These are phyloP conservation scores for Eucalyptus dawsonii DNA, from an alignment of 345 rosid species.

Conservation along the genomic window DNA sequence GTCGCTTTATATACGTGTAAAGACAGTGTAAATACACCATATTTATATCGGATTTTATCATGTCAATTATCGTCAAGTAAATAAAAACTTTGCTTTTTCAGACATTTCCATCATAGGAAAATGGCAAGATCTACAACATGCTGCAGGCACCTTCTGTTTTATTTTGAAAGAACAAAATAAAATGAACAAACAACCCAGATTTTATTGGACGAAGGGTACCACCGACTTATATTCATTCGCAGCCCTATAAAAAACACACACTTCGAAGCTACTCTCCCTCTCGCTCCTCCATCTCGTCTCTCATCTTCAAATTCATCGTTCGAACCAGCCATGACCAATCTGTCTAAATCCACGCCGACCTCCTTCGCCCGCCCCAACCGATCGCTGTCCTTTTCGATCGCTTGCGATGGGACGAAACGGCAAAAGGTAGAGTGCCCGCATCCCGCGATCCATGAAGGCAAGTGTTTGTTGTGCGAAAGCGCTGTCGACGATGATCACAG, in stretches of 20 bases:
- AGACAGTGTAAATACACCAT: neutral
- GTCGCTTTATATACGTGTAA: too few relatives aligned
- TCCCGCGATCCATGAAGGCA: neutral
- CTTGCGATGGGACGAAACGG: neutral
- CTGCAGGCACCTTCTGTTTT: neutral
- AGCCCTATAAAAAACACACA: neutral
- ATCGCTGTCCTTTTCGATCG: neutral
- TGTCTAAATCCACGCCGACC: neutral
- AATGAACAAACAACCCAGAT: neutral
- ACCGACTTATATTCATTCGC: neutral
- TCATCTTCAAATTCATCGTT: neutral
- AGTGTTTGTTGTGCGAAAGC: neutral
- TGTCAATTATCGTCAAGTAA: neutral
- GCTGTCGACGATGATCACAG: neutral
- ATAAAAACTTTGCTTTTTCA: neutral
- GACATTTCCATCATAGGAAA: neutral
- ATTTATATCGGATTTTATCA: neutral
- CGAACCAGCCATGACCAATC: neutral
- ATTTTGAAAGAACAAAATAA: neutral
- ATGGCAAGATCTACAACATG: neutral
- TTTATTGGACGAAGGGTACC: neutral
- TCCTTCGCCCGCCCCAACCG: neutral
- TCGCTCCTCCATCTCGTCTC: neutral
- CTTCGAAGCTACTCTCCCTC: neutral
- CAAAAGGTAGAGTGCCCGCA: neutral